These are phyloP conservation scores for Schoenoplectus tabernaemontani DNA, from an alignment of 202 grass and related monocot genomes.

Conservation along the genomic window DNA sequence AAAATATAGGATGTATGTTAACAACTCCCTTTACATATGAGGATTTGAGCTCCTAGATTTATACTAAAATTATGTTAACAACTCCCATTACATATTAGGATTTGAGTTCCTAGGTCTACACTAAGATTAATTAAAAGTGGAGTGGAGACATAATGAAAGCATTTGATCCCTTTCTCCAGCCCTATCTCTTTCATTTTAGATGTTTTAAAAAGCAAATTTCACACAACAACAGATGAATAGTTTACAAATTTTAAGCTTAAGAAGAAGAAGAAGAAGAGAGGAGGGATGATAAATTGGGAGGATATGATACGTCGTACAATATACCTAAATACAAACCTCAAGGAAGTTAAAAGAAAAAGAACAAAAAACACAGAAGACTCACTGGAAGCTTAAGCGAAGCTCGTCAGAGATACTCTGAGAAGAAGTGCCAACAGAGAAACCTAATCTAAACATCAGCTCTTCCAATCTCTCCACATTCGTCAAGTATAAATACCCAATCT, in stretches of 20 bases:
- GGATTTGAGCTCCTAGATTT: no score
- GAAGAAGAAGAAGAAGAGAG: no score
- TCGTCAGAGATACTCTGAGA: constrained; percentile 79
- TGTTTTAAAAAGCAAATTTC: no score
- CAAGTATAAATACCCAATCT: constrained; percentile 92
- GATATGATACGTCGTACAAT: background rate
- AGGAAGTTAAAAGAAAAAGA: background rate
- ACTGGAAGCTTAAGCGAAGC: constrained; percentile 48
- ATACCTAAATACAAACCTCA: background rate
- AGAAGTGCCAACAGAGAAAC: constrained; percentile 82
- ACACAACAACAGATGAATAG: no score
- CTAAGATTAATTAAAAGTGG: background rate
- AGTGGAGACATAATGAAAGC: background rate
- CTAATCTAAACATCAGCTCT: constrained; percentile 84
- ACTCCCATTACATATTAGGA: no score
- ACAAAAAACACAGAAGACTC: constrained; percentile 25
- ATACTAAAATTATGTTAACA: no score
- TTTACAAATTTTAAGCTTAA: no score
- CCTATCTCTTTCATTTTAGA: background rate
- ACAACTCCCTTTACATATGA: no score
- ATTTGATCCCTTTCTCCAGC: no score
- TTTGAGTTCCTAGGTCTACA: background rate
- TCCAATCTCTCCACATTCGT: constrained; percentile 86
- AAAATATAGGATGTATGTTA: no score
- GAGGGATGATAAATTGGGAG: no score